Evolutionary conservation across 2,329 filamentous ascomycete genomes (phyloP), one percentile per base, ranked within the genome.

Genomic region (Verticillium longisporum): DNA sequence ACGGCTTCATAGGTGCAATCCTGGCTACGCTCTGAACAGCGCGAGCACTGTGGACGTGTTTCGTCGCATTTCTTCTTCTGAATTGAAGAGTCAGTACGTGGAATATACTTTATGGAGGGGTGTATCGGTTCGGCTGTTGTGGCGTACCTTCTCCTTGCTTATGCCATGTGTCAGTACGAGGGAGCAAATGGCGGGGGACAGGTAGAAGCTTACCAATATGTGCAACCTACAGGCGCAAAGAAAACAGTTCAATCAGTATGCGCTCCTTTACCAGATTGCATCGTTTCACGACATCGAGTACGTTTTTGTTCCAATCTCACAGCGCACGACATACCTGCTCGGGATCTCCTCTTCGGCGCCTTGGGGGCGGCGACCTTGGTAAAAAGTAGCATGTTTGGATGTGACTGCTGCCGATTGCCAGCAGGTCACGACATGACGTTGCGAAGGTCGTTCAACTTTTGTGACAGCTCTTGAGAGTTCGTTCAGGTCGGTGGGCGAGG

Each of bases 1-100:
- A 82, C 75, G 45, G 77, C 72, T 61, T 83, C 81, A 64, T 85
- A 85, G 2, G 74, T 70, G 66, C 82, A 84, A 26, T 78, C 74
- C 55, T 80, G 72, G 57, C 74, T 74, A 50, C 78, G 75, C 68
- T 84, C 82, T 53, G 72, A 66, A 68, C 82, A 84, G 50, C 82
- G 80, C 26, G 77, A 73, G 66, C 82, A 84, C 55, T 74, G 72
- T 2, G 82, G 82, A 7, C 80, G 78, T 37, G 70, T 73, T 69
- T 84, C 82, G 66, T 84, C 80, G 66, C 82, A 84, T 72, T 84
- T 84, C 69, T 85, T 85, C 70, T 85, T 84, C 82, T 84, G 62
- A 33, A 18, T 21, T 33, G 34, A 32, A 53, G 33, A 26, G 56
- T 13, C 18, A 61, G 54, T 38, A 37, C 36, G 2, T 26, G 21